Evolutionary conservation across 2,329 filamentous ascomycete species (phyloP).

Genomic region (Truncatella angustata): DNA sequence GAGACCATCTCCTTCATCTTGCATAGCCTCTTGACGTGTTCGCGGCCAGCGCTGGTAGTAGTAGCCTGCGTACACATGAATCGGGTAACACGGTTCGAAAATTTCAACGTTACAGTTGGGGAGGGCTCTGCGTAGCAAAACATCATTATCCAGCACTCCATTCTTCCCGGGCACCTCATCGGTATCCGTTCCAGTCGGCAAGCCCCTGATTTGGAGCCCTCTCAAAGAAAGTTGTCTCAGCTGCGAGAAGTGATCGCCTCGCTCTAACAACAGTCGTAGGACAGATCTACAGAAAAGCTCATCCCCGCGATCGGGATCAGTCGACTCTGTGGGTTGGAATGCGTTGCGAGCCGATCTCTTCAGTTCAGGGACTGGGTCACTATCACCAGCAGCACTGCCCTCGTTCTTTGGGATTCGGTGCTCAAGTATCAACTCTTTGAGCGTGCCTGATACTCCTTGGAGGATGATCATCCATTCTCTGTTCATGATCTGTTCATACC

Average conservation of each 20-base stretch:
- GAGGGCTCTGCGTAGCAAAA: not conserved
- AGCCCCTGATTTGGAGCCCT: slow-evolving; percentile 6
- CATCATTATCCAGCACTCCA: slow-evolving; percentile 3
- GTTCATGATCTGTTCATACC: slow-evolving; percentile 7
- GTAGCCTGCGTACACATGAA: not conserved
- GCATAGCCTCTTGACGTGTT: not conserved
- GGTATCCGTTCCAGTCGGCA: not conserved
- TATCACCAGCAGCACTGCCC: not conserved
- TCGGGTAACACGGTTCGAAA: not conserved
- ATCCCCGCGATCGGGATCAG: not conserved
- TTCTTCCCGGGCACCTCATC: not conserved
- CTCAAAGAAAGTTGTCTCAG: slow-evolving; percentile 6
- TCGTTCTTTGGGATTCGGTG: not conserved
- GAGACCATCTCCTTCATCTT: slow-evolving; percentile 12
- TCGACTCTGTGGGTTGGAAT: not conserved
- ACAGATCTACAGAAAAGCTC: slow-evolving; percentile 6
- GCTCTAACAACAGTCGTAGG: slow-evolving; percentile 2
- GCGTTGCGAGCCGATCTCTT: not conserved
- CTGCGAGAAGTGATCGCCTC: not conserved
- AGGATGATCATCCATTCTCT: slow-evolving; percentile 6
- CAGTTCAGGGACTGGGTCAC: not conserved
- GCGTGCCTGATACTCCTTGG: not conserved
- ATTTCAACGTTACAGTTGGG: slow-evolving; percentile 8
- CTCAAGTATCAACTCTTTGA: slow-evolving; percentile 11
- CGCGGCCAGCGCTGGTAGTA: not conserved